phyloP scores from a whole-genome alignment of 495 filamentous ascomycete genomes.

The Penicillium soppii region DNA sequence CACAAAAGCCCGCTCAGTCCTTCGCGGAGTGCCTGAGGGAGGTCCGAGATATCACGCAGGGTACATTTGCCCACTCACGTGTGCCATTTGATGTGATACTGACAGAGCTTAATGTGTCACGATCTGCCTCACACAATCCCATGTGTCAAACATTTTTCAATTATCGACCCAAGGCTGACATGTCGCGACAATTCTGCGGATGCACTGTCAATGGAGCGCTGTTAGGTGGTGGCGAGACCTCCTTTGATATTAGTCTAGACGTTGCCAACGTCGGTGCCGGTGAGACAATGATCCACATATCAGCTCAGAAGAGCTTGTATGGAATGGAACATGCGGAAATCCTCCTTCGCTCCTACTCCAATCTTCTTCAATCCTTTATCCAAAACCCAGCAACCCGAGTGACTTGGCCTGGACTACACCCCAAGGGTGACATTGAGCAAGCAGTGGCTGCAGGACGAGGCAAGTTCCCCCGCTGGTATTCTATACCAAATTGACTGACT shows the following conservation, averaged over 20 bases:
- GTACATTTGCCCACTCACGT: constrained; percentile 30
- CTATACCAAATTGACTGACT: not conserved
- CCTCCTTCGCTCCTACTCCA: constrained; percentile 27
- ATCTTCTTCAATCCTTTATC: constrained; percentile 24
- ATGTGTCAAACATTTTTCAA: constrained; percentile 44
- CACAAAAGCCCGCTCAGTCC: constrained; percentile 1
- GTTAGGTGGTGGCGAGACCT: constrained; percentile 22
- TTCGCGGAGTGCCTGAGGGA: constrained; percentile 17
- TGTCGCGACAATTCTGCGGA: constrained; percentile 18
- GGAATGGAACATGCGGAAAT: constrained; percentile 19
- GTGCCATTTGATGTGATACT: constrained; percentile 49
- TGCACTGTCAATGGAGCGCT: constrained; percentile 14
- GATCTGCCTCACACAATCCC: constrained; percentile 31
- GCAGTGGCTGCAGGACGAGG: constrained; percentile 15
- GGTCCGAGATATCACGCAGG: constrained; percentile 17
- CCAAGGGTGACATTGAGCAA: constrained; percentile 8
- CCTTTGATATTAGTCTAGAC: constrained; percentile 24
- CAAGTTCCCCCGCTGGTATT: not conserved
- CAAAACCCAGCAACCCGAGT: constrained; percentile 21
- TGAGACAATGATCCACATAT: constrained; percentile 12
- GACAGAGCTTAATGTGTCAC: constrained; percentile 29
- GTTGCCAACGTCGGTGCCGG: constrained; percentile 12
- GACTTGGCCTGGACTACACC: constrained; percentile 16
- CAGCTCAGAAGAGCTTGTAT: constrained; percentile 26
- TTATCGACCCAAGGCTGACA: constrained; percentile 30